Conservation (phyloP, 805 yeast genomes). For the Yarrowia divulgata region DNA sequence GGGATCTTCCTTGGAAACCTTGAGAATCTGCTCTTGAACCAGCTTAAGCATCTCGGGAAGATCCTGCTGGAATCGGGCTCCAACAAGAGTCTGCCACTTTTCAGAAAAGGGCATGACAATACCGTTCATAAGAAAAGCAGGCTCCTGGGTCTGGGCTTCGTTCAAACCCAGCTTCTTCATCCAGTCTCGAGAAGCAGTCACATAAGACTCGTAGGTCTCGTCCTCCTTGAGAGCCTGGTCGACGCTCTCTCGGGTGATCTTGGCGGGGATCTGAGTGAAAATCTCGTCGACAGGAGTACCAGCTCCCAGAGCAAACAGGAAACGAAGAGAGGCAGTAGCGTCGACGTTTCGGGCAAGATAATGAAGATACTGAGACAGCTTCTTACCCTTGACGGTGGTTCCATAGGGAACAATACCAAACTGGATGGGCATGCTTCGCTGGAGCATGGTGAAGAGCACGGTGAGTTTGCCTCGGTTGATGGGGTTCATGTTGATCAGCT, state of each 20-base stretch:
- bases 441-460: slow-evolving; percentile 46
- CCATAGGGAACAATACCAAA: slow-evolving; percentile 79
- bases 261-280: slow-evolving; percentile 1
- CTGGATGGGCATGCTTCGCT: slow-evolving; percentile 74
- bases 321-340: slow-evolving; percentile 7
- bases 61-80: slow-evolving; percentile 35
- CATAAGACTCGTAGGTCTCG: slow-evolving; percentile 6
- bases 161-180: slow-evolving; percentile 39
- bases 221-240: slow-evolving; percentile 29
- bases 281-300: slow-evolving; percentile 17
- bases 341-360: slow-evolving; percentile 37
- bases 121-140: slow-evolving; percentile 76
- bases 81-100: slow-evolving; percentile 41
- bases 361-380: slow-evolving; percentile 42
- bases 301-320: slow-evolving; percentile 22
- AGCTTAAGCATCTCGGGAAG: slow-evolving; percentile 1
- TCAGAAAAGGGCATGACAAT: slow-evolving; percentile 41
- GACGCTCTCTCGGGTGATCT: not conserved
- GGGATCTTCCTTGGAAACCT: slow-evolving; percentile 59
- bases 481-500: slow-evolving; percentile 1
- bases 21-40: slow-evolving; percentile 3
- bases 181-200: slow-evolving; percentile 47
- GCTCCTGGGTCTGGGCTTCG: slow-evolving; percentile 51
- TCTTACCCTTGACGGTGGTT: slow-evolving; percentile 43
- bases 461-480: slow-evolving; percentile 42